Conservation (phyloP, 345 rosid species). For the Aurinia saxatilis region DNA sequence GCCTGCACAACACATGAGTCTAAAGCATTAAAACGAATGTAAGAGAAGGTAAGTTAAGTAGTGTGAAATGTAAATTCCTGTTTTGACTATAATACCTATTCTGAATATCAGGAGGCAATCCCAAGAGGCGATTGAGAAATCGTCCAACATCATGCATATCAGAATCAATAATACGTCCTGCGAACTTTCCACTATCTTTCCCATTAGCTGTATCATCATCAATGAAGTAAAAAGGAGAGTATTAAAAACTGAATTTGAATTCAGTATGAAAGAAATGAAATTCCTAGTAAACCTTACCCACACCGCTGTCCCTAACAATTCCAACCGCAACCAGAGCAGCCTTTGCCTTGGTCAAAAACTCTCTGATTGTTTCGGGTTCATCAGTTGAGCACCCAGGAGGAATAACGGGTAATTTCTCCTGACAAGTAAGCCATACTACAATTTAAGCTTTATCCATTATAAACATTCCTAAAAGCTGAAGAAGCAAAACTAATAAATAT, state of each 20-base stretch:
- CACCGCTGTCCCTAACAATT: conserved; percentile 82
- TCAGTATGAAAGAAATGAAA: conserved; percentile 1
- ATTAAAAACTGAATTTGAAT: not conserved
- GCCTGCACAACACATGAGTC: conserved; percentile 40
- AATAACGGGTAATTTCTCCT: conserved; percentile 85
- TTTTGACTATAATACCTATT: conserved; percentile 48
- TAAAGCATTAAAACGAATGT: conserved; percentile 9
- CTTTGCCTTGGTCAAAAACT: conserved; percentile 76
- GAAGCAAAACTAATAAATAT: conserved; percentile 6
- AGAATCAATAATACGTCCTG: conserved; percentile 97
- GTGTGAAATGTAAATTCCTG: not conserved
- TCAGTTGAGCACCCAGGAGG: conserved; percentile 95
- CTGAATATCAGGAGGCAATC: conserved; percentile 95
- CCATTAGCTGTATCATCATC: conserved; percentile 58
- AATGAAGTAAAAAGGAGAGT: conserved; percentile 3
- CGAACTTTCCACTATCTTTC: conserved; percentile 64
- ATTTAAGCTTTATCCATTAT: conserved; percentile 6
- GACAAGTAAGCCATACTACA: conserved; percentile 32
- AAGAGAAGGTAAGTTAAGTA: not conserved
- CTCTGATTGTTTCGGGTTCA: conserved; percentile 72
- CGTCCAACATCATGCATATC: conserved; percentile 99
- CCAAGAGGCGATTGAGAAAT: conserved; percentile 87
- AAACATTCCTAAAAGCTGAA: not conserved
- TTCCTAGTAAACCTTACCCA: conserved; percentile 41
- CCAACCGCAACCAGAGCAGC: conserved; percentile 99